Conservation (phyloP, 2,329 filamentous ascomycete genomes). For the Cladophialophora immunda region DNA sequence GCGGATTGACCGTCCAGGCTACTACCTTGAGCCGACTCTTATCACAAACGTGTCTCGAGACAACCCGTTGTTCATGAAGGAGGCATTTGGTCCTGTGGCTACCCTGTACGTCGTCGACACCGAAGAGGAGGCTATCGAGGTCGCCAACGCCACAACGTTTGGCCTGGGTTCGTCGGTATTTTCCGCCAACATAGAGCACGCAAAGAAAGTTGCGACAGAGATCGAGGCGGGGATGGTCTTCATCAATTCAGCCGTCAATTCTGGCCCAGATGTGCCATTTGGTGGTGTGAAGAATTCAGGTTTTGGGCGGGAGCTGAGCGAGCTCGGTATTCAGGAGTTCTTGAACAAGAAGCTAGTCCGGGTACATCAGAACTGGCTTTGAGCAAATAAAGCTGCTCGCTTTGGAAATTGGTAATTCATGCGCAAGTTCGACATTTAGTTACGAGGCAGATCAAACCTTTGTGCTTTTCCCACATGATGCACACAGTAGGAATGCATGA, state of each 20-base stretch:
- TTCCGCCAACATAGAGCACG: conserved; percentile 71
- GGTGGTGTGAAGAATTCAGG: conserved; percentile 33
- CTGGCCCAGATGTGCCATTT: conserved; percentile 26
- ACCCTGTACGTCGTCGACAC: conserved; percentile 68
- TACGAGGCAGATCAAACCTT: neutral
- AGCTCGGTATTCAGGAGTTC: conserved; percentile 13
- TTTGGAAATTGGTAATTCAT: neutral
- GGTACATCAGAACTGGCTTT: neutral
- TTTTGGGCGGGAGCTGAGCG: conserved; percentile 26
- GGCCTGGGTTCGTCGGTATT: conserved; percentile 44
- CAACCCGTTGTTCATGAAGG: conserved; percentile 88
- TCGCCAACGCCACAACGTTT: conserved; percentile 42
- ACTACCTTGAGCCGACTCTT: conserved; percentile 84
- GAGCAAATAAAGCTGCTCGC: neutral
- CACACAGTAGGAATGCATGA: neutral
- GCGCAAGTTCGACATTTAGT: neutral
- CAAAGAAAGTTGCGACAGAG: conserved; percentile 62
- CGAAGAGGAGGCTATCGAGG: conserved; percentile 46
- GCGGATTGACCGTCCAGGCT: conserved; percentile 61
- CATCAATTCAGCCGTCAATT: conserved; percentile 24
- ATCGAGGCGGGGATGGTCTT: conserved; percentile 32
- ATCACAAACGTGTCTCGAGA: conserved; percentile 76
- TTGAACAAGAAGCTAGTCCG: conserved; percentile 12
- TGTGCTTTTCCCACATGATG: no score
- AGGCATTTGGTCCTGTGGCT: conserved; percentile 85